These are phyloP conservation scores for Pseudozyma sp. DNA, from an alignment of 1,284 basidiomycete species.

Conservation along the genomic window DNA sequence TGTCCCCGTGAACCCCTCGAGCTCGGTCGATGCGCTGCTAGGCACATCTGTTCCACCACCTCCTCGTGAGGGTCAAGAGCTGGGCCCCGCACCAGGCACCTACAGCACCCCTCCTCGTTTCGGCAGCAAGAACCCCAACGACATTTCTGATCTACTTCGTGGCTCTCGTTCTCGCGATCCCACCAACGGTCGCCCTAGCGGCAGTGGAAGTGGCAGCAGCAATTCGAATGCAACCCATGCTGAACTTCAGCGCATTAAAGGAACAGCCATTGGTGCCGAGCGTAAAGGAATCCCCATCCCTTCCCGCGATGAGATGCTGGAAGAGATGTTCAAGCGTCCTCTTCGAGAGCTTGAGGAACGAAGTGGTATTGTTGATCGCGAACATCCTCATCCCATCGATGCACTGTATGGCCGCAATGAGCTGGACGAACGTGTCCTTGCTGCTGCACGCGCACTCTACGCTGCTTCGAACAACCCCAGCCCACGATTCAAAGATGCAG, in stretches of 20 bases:
- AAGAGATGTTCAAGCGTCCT: constrained; percentile 51
- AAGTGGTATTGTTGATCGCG: constrained; percentile 40
- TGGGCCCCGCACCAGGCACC: constrained; percentile 14
- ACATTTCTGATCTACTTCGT: constrained; percentile 53
- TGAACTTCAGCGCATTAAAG: constrained; percentile 47
- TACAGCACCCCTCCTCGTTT: constrained; percentile 25
- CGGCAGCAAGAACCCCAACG: constrained; percentile 50
- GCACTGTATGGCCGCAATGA: constrained; percentile 57
- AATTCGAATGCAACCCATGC: constrained; percentile 15
- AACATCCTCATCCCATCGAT: constrained; percentile 59
- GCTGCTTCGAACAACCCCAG: constrained; percentile 19
- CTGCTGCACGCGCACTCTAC: constrained; percentile 47
- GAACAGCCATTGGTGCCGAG: constrained; percentile 43
- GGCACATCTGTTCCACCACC: constrained; percentile 56
- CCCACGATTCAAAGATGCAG: constrained; percentile 3
- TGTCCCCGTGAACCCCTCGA: constrained; percentile 55
- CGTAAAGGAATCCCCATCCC: constrained; percentile 46
- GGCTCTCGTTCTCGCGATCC: constrained; percentile 25
- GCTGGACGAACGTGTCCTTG: constrained; percentile 59
- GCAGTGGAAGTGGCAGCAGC: constrained; percentile 5
- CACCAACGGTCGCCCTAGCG: constrained; percentile 1
- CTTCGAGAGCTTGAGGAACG: constrained; percentile 41
- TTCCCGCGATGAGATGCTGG: constrained; percentile 49
- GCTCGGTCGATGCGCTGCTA: constrained; percentile 60
- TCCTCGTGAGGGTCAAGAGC: constrained; percentile 33